Evolutionary conservation across 164 flowering plant species (phyloP).

Genomic region (Brasenia schreberi): DNA sequence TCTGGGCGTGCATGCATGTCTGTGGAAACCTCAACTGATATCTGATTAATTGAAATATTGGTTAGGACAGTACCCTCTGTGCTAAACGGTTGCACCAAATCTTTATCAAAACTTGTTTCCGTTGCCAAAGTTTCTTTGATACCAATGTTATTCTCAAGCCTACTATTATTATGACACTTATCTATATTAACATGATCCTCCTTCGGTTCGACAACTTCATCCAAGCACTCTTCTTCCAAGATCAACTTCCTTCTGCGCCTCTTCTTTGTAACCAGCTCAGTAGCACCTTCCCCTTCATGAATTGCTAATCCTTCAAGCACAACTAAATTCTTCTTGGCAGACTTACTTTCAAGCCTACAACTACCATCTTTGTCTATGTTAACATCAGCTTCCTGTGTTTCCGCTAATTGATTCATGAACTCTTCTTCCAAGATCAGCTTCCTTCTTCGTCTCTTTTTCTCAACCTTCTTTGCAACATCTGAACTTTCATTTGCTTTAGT

Average conservation of each 20-base stretch:
- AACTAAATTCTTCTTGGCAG: no score
- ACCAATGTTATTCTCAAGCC: neutral
- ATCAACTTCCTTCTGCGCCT: neutral
- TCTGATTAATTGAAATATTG: neutral
- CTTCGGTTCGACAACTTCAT: neutral
- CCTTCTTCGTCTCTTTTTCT: neutral
- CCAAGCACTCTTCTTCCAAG: neutral
- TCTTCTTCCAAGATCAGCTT: neutral
- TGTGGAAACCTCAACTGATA: neutral
- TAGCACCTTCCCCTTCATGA: no score
- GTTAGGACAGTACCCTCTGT: neutral
- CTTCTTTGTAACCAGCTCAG: neutral
- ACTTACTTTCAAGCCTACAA: no score
- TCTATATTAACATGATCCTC: neutral
- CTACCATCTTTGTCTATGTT: neutral
- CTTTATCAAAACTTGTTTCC: neutral
- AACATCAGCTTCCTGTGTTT: neutral
- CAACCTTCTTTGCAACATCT: neutral
- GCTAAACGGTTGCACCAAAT: neutral
- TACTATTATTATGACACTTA: neutral
- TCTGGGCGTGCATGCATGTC: neutral
- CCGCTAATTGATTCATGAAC: neutral
- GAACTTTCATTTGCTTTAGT: no score
- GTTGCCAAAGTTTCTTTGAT: neutral
- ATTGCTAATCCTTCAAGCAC: no score